Percentiles rank a stretch among this genome's conserved stretches.
Evolutionary conservation across 2,329 filamentous ascomycete genomes (phyloP).

Genomic region (Thelonectria olida): DNA sequence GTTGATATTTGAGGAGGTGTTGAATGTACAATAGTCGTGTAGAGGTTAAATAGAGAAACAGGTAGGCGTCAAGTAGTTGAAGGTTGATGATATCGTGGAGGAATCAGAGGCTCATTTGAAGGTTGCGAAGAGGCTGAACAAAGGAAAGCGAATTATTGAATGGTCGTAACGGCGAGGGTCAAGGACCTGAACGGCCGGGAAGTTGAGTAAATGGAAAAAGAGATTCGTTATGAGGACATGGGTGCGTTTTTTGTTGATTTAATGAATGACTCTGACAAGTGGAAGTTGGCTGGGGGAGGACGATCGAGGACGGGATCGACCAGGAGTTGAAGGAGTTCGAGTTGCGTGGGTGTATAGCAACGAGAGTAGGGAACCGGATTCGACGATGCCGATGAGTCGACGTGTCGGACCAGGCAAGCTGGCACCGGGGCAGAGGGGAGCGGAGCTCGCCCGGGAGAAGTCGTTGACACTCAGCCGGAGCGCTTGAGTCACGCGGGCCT

Average conservation of each 20-base stretch:
- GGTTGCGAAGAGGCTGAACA: conserved; percentile 44
- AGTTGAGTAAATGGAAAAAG: conserved; percentile 45
- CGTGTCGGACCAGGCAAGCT: conserved; percentile 42
- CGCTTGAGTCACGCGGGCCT: conserved; percentile 36
- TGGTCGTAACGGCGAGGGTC: conserved; percentile 43
- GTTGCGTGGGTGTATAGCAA: conserved; percentile 12
- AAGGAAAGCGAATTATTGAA: conserved; percentile 49
- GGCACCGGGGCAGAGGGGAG: conserved; percentile 42
- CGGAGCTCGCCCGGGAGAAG: conserved; percentile 42
- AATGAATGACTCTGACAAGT: conserved; percentile 43
- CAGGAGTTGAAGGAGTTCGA: conserved; percentile 20
- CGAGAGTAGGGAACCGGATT: conserved; percentile 28
- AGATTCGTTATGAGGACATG: conserved; percentile 57
- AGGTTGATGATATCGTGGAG: conserved; percentile 41
- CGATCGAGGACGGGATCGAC: conserved; percentile 44
- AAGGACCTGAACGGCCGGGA: conserved; percentile 43
- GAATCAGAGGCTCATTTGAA: conserved; percentile 55
- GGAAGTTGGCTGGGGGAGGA: conserved; percentile 25
- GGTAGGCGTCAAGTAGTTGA: conserved; percentile 34
- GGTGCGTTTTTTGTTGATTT: conserved; percentile 43
- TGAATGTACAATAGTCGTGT: conserved; percentile 47
- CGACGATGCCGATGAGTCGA: conserved; percentile 42
- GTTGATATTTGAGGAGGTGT: conserved; percentile 33
- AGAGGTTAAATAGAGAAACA: conserved; percentile 35
- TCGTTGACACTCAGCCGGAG: conserved; percentile 35